A percentile compares a stretch with the other conserved stretches of the same genome.
These are phyloP conservation scores for Clonostachys byssicola DNA, from an alignment of 2,329 filamentous ascomycete species.

Conservation along the genomic window DNA sequence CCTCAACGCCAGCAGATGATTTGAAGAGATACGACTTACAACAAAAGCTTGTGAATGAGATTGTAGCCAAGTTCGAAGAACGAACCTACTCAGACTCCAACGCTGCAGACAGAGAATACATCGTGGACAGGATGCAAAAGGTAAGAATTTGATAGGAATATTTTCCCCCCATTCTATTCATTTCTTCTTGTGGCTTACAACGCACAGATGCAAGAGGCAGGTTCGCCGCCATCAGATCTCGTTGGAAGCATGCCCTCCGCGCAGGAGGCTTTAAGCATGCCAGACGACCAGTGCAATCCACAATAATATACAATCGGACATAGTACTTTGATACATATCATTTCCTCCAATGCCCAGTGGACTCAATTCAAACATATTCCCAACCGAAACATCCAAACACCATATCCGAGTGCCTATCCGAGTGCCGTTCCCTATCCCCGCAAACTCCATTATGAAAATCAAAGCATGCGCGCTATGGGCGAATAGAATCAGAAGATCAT, in stretches of 20 bases:
- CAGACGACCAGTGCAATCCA: constrained; percentile 59
- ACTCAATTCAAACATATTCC: constrained; percentile 9
- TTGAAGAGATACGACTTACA: constrained; percentile 78
- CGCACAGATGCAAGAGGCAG: constrained; percentile 91
- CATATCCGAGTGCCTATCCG: neutral
- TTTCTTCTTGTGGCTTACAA: neutral
- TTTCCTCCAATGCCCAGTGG: too few relatives aligned
- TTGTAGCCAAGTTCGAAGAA: constrained; percentile 85
- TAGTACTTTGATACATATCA: too few relatives aligned
- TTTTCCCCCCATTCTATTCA: neutral
- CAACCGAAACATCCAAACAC: constrained; percentile 11
- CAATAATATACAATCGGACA: constrained; percentile 34
- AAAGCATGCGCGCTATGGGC: neutral
- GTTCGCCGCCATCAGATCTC: constrained; percentile 84
- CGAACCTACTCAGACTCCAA: constrained; percentile 79
- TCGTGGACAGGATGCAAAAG: constrained; percentile 97
- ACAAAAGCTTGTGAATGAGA: constrained; percentile 74
- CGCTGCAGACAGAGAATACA: constrained; percentile 77
- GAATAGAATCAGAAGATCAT: neutral
- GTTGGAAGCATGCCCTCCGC: constrained; percentile 86
- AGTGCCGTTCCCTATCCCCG: too few relatives aligned
- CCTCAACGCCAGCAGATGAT: constrained; percentile 64
- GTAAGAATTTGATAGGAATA: constrained; percentile 42
- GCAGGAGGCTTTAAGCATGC: constrained; percentile 62
- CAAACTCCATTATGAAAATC: neutral